Base-by-base conservation (phyloP, 2,329 filamentous ascomycete species). In the Talaromyces pinophilus region DNA sequence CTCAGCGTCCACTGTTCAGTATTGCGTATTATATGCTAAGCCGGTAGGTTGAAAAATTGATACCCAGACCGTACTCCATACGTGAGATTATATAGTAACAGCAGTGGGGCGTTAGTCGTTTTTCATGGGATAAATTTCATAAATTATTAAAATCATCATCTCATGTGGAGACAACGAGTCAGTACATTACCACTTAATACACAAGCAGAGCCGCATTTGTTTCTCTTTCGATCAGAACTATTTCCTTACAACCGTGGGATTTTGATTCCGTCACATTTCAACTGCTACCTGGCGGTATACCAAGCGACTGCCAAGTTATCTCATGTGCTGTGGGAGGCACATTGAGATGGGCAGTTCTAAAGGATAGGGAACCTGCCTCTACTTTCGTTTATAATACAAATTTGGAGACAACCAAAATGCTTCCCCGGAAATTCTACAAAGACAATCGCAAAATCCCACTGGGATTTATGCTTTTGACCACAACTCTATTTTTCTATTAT, bases 401-500 rank as follows among this genome's bases (percentile, higher is more conserved):
- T 17, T 19, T 17, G 35, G 35, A 42, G 22, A 42, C 15, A 11
- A 19, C 22, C 30, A 62, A 30, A 52, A 67, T 44, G 33, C 67
- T 59, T 55, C 69, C 67, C 57, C 67, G 65, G 35, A 62, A 65
- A 38, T 72, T 72, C 50, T 71, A 73, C 62, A 69, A 70, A 63
- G 70, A 73, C 64, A 73, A 73, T 44, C 70, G 70, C 30, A 69
- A 69, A 54, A 70, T 73, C 62, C 71, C 71, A 4, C 52, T 72
- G 42, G 70, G 69, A 66, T 70, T 72, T 63, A 71, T 73, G 64
- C 61, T 73, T 54, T 64, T 71, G 38, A 69, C 70, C 28, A 61
- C 71, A 5, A 67, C 69, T 5, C 61, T 73, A 13, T 73, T 71
- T 63, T 63, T 72, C 50, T 72, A 73, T 33, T 71, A 72, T 64